Percentiles rank a stretch among this genome's conserved stretches.
These are phyloP conservation scores for Ophidiomyces ophidiicola DNA, from an alignment of 2,329 filamentous ascomycete genomes.

Conservation along the genomic window DNA sequence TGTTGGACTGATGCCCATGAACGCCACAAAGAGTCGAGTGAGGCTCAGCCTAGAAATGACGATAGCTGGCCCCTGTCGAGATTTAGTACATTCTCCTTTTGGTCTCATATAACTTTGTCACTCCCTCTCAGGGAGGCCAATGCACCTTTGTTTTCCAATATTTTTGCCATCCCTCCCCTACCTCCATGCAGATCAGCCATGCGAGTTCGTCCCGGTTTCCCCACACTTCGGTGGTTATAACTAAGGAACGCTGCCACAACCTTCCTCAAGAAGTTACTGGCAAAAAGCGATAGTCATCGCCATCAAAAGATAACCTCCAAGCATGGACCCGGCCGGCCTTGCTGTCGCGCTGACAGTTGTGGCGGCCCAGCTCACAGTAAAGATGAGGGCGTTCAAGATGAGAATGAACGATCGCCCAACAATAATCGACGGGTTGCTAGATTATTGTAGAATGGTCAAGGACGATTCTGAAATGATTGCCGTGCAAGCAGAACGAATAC, in stretches of 20 bases:
- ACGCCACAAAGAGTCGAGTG: no score
- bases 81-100: no score
- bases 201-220: conserved; percentile 1
- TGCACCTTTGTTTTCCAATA: not conserved
- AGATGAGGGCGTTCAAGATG: conserved; percentile 4
- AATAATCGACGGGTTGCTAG: conserved; percentile 4
- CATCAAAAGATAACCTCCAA: conserved; percentile 2
- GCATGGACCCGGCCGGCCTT: conserved; percentile 6
- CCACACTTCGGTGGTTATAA: conserved; percentile 3
- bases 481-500: conserved; percentile 1
- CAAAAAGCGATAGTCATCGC: conserved; percentile 1
- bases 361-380: conserved; percentile 2
- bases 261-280: no score
- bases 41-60: no score
- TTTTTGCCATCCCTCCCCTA: not conserved
- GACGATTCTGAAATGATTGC: conserved; percentile 5
- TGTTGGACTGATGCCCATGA: no score
- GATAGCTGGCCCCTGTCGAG: no score
- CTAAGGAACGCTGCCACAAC: no score
- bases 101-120: not conserved
- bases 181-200: not conserved
- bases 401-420: conserved; percentile 6
- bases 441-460: conserved; percentile 6
- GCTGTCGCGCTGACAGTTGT: conserved; percentile 3
- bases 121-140: not conserved